A percentile compares a stretch with the other conserved stretches of the same genome.
Conservation (phyloP, 495 filamentous ascomycete species). For the Penicillium paradoxum region DNA sequence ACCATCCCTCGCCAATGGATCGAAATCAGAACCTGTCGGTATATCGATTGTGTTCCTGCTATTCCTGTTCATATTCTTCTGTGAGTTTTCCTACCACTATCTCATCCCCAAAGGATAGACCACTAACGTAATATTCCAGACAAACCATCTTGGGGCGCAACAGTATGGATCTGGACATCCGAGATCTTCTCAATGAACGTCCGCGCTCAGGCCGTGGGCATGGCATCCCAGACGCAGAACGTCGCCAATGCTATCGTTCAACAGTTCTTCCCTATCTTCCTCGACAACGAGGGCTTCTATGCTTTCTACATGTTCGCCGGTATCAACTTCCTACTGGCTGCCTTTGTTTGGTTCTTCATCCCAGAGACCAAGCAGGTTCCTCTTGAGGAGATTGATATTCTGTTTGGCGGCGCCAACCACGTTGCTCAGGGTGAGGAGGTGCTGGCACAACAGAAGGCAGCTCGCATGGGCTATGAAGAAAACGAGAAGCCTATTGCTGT, state of each 20-base stretch:
- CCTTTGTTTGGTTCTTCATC: conserved; percentile 71
- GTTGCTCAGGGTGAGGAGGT: conserved; percentile 48
- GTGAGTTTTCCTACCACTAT: conserved; percentile 25
- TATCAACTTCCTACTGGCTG: conserved; percentile 54
- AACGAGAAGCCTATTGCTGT: conserved; percentile 25
- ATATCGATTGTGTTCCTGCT: conserved; percentile 60
- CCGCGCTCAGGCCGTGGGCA: conserved; percentile 61
- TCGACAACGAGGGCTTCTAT: conserved; percentile 51
- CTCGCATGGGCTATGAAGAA: conserved; percentile 9
- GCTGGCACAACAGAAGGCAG: conserved; percentile 26
- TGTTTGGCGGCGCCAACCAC: conserved; percentile 57
- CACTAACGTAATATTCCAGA: conserved; percentile 31
- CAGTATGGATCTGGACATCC: conserved; percentile 63
- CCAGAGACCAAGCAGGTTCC: conserved; percentile 68
- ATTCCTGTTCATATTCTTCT: conserved; percentile 65
- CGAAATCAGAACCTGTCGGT: conserved; percentile 52
- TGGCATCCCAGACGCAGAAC: conserved; percentile 62
- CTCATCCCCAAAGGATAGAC: background rate
- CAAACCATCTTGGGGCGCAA: conserved; percentile 64
- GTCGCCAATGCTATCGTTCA: conserved; percentile 61
- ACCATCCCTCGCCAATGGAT: conserved; percentile 38
- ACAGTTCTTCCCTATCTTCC: conserved; percentile 64
- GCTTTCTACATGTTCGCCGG: conserved; percentile 49
- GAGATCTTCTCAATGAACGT: conserved; percentile 66
- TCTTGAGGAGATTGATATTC: conserved; percentile 59